Evolutionary conservation across 805 yeast genomes (phyloP).

Genomic region (Myxozyma neglecta): DNA sequence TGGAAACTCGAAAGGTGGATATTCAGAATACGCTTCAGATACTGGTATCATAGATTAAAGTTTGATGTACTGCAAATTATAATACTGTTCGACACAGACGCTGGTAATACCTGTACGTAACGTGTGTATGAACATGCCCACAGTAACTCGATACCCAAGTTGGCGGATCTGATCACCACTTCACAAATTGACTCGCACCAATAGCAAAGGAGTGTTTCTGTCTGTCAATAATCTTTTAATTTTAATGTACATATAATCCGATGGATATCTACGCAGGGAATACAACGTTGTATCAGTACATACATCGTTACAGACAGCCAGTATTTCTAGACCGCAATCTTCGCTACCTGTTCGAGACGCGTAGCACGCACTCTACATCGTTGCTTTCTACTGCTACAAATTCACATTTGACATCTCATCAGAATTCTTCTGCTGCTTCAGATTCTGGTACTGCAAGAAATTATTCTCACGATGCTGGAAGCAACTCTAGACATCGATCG

Average conservation of each 20-base stretch:
- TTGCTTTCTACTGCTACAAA: background rate
- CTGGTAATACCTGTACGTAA: no score
- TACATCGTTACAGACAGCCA: slow-evolving; percentile 24
- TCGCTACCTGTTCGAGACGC: slow-evolving; percentile 18
- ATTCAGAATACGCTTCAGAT: no score
- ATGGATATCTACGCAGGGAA: slow-evolving; percentile 29
- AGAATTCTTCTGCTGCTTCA: slow-evolving; percentile 2
- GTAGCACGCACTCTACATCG: background rate
- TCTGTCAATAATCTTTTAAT: no score
- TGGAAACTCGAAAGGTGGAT: no score
- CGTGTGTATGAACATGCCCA: no score
- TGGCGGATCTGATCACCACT: no score
- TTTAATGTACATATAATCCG: background rate
- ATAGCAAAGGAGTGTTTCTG: background rate
- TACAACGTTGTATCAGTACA: slow-evolving; percentile 21
- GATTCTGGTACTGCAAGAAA: background rate
- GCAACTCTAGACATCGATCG: background rate
- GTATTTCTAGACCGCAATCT: slow-evolving; percentile 28
- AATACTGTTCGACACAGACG: no score
- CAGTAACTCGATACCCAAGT: no score
- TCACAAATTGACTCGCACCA: no score
- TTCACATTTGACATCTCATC: background rate
- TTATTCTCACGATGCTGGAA: background rate
- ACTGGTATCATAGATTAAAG: no score
- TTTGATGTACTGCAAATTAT: no score